Evolutionary conservation across 2,329 filamentous ascomycete species (phyloP).

Genomic region (Colletotrichum camelliae): DNA sequence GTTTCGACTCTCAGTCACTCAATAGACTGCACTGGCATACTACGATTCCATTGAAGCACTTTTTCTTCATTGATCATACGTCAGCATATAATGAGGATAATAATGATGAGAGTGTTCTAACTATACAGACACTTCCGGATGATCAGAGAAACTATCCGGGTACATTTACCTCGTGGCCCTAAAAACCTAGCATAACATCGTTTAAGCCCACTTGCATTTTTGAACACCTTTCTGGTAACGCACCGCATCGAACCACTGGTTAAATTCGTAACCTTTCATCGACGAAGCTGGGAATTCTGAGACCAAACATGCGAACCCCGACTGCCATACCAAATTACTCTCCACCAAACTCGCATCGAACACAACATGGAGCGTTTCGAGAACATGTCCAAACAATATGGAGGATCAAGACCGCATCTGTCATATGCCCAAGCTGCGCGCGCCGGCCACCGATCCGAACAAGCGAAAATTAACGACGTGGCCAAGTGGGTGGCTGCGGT

Average conservation of each 20-base stretch:
- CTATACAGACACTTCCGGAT: not conserved
- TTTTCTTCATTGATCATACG: not conserved
- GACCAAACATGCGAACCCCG: not conserved
- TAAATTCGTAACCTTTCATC: fast-evolving
- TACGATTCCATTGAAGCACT: not conserved
- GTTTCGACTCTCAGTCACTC: no score
- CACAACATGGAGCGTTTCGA: not conserved
- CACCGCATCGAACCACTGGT: fast-evolving
- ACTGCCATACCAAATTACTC: not conserved
- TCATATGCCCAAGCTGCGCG: not conserved
- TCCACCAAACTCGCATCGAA: not conserved
- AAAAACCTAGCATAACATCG: not conserved
- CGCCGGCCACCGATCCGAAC: not conserved
- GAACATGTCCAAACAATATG: fast-evolving
- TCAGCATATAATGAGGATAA: not conserved
- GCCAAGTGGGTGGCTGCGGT: not conserved
- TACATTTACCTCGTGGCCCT: fast-evolving
- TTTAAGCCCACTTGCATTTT: not conserved
- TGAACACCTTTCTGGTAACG: not conserved
- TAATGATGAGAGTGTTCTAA: fast-evolving
- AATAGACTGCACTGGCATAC: no score
- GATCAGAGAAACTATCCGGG: not conserved
- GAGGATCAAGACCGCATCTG: not conserved
- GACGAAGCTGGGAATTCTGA: fast-evolving
- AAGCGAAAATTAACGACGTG: not conserved